Conservation (phyloP, 495 filamentous ascomycete species). For the Penicillium ucsense region DNA sequence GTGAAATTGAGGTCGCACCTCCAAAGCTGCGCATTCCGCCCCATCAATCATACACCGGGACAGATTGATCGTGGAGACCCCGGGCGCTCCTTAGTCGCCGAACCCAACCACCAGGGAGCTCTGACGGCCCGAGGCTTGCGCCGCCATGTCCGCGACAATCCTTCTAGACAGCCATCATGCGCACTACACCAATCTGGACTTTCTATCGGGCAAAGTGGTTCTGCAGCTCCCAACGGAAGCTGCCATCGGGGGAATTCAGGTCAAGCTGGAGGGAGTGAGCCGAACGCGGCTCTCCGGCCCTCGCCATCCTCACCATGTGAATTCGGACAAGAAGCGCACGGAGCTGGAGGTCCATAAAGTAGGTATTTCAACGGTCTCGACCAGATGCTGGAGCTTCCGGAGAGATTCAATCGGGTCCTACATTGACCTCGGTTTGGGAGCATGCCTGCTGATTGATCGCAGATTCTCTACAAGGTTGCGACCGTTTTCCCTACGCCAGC, state of each 20-base stretch:
- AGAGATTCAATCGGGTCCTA: too few species aligned
- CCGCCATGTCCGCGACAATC: constrained; percentile 68
- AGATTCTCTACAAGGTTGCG: constrained; percentile 59
- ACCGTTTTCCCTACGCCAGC: constrained; percentile 54
- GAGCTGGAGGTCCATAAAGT: constrained; percentile 77
- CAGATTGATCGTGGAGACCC: not conserved
- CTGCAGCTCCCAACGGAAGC: constrained; percentile 54
- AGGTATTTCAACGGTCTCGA: not conserved
- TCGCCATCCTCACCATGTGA: constrained; percentile 51
- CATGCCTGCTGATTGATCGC: constrained; percentile 5
- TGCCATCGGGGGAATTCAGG: constrained; percentile 66
- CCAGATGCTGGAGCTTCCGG: too few species aligned
- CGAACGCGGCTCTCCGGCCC: constrained; percentile 49
- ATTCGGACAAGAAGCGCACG: constrained; percentile 45
- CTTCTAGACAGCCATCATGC: constrained; percentile 61
- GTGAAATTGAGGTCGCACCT: too few species aligned
- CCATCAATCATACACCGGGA: not conserved
- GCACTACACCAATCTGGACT: constrained; percentile 85
- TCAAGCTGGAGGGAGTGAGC: constrained; percentile 91
- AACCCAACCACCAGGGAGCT: too few species aligned
- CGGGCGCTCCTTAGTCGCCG: not conserved
- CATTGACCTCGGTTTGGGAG: too few species aligned
- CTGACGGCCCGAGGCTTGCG: constrained; percentile 9
- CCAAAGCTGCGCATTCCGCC: too few species aligned
- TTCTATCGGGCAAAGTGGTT: constrained; percentile 59